Evolutionary conservation across 2,329 filamentous ascomycete genomes (phyloP).

Genomic region (Raffaelea arxii): DNA sequence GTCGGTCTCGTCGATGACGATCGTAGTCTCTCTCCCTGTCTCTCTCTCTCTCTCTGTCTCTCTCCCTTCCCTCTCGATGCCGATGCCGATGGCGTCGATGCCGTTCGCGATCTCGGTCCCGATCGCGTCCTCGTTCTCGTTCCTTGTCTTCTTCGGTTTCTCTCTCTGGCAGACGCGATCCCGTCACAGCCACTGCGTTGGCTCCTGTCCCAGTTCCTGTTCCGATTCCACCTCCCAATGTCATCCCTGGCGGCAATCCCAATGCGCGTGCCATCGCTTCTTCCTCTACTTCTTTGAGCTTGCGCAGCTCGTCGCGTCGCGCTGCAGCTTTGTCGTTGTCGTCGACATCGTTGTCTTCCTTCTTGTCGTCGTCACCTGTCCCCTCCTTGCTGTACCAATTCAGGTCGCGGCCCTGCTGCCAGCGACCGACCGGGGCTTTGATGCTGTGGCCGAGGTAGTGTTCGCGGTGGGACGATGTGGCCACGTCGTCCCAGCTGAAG

Average conservation of each 20-base stretch:
- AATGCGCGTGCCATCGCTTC: constrained; percentile 79
- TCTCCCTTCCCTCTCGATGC: constrained; percentile 4
- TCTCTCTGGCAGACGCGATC: not conserved
- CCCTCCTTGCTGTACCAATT: constrained; percentile 56
- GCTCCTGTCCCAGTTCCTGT: constrained; percentile 32
- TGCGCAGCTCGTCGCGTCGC: constrained; percentile 66
- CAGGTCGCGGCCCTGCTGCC: constrained; percentile 68
- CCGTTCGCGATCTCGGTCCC: not conserved
- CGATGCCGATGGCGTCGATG: not conserved
- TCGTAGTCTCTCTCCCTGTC: constrained; percentile 11
- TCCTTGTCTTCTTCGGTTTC: not conserved
- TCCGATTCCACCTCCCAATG: not conserved
- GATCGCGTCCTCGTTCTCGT: not conserved
- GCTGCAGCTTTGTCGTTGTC: constrained; percentile 49
- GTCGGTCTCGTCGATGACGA: not conserved
- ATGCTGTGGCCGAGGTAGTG: constrained; percentile 83
- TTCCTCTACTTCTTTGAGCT: constrained; percentile 84
- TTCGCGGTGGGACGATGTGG: constrained; percentile 77
- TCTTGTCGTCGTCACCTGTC: constrained; percentile 4
- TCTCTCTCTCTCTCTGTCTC: constrained; percentile 11
- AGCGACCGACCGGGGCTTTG: constrained; percentile 85
- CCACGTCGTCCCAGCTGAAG: constrained; percentile 95
- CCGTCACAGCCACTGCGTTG: constrained; percentile 47
- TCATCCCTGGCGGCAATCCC: constrained; percentile 50
- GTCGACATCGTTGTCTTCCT: constrained; percentile 28